phyloP scores from a whole-genome alignment of 2,329 filamentous ascomycete genomes.

The Fusarium caatingaense region DNA sequence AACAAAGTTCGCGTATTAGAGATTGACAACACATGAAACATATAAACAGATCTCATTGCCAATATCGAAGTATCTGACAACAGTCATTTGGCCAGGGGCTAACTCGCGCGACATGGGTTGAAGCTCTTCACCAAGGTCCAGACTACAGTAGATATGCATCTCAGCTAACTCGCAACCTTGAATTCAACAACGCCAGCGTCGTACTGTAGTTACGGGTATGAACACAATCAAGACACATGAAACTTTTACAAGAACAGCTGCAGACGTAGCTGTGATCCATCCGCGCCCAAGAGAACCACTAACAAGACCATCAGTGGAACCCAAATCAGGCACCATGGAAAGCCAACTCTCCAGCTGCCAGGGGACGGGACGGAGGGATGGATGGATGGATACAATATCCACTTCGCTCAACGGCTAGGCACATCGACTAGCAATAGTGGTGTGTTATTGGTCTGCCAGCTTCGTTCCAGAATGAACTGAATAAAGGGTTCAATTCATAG shows the following conservation, averaged over 20 bases:
- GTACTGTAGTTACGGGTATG: constrained; percentile 12
- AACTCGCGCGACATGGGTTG: not conserved
- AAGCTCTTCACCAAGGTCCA: not conserved
- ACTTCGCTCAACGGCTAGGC: constrained; percentile 29
- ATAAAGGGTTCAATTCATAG: not conserved
- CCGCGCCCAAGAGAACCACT: constrained; percentile 29
- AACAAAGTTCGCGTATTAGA: constrained; percentile 9
- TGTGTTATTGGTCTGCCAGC: constrained; percentile 14
- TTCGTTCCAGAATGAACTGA: constrained; percentile 31
- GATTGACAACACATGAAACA: not conserved
- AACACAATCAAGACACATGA: constrained; percentile 22
- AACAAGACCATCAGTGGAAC: constrained; percentile 34
- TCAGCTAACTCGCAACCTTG: constrained; percentile 1
- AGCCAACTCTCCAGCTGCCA: constrained; percentile 24
- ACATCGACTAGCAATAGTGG: constrained; percentile 15
- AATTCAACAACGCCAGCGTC: constrained; percentile 10
- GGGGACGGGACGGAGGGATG: constrained; percentile 22
- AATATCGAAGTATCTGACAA: not conserved
- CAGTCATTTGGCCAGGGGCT: not conserved
- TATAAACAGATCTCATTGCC: not conserved
- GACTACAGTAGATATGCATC: not conserved
- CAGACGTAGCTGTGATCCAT: not conserved
- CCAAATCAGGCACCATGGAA: constrained; percentile 38
- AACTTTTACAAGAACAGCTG: constrained; percentile 8
- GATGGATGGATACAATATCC: constrained; percentile 22